Percentiles rank a stretch among this genome's conserved stretches.
These are phyloP conservation scores for Backusella morwellensis DNA, from an alignment of 192 early-diverging fungal genomes.

Conservation along the genomic window DNA sequence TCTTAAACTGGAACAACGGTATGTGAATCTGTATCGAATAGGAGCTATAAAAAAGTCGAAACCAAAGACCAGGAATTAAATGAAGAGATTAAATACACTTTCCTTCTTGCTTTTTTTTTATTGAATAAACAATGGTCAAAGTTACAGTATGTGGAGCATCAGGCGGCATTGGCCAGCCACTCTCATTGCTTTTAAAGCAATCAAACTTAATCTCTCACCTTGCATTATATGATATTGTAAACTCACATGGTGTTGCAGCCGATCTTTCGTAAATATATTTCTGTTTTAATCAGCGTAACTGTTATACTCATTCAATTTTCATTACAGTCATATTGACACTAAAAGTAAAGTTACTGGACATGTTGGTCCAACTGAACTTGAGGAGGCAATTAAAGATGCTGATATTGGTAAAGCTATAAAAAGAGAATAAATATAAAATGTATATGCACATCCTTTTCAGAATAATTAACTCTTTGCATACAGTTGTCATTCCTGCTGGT, in stretches of 20 bases:
- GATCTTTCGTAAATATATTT: constrained; percentile 56
- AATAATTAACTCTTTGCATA: constrained; percentile 28
- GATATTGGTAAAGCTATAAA: constrained; percentile 18
- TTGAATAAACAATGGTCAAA: constrained; percentile 47
- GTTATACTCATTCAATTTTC: background rate
- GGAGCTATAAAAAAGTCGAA: background rate
- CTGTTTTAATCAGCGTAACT: background rate
- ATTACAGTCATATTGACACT: constrained; percentile 81
- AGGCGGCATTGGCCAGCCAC: constrained; percentile 97
- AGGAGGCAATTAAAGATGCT: constrained; percentile 28
- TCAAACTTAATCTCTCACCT: constrained; percentile 85
- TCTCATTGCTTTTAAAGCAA: constrained; percentile 92
- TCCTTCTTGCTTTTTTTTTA: constrained; percentile 41
- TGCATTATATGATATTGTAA: constrained; percentile 94
- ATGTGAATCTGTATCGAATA: background rate
- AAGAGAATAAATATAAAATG: background rate
- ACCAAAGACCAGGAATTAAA: background rate
- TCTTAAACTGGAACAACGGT: background rate
- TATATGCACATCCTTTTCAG: background rate
- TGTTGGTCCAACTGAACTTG: constrained; percentile 67
- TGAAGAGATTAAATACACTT: background rate
- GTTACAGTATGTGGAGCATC: constrained; percentile 70
- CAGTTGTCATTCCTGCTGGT: constrained; percentile 95
- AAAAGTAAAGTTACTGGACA: constrained; percentile 69
- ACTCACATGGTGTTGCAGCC: constrained; percentile 95